phyloP scores from a whole-genome alignment of 2,329 filamentous ascomycete genomes.

The Trichoderma sp. region DNA sequence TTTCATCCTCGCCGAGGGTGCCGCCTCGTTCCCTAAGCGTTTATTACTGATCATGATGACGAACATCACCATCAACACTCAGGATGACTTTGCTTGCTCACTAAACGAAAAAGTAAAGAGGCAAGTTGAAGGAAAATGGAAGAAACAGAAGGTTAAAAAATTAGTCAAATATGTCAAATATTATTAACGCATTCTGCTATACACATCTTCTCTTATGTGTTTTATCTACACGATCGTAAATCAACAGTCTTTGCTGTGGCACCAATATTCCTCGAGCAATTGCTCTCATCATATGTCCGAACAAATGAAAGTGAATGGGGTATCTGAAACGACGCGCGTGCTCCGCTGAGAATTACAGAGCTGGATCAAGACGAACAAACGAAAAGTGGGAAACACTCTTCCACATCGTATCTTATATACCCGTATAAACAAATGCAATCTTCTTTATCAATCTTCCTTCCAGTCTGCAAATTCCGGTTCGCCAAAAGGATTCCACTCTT shows the following conservation, averaged over 20 bases:
- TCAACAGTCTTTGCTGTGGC: neutral
- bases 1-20: neutral
- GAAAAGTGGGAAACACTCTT: neutral
- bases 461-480: conserved; percentile 31
- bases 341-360: conserved; percentile 2
- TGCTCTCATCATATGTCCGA: neutral
- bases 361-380: neutral
- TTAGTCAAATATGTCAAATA: neutral
- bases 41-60: neutral
- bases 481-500: conserved; percentile 64
- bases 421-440: neutral
- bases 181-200: neutral
- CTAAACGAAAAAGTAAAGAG: neutral
- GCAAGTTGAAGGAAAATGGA: neutral
- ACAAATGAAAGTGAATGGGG: conserved; percentile 15
- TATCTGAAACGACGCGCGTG: conserved; percentile 16
- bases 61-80: neutral
- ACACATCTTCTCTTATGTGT: neutral
- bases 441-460: conserved; percentile 9
- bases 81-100: neutral
- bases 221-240: neutral
- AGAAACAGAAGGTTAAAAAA: neutral
- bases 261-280: neutral
- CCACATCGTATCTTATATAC: neutral
- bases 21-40: neutral